Evolutionary conservation across 1,139 yeast species (phyloP), one percentile per base, ranked within the genome.

Genomic region (Geotrichum phurueaensis): DNA sequence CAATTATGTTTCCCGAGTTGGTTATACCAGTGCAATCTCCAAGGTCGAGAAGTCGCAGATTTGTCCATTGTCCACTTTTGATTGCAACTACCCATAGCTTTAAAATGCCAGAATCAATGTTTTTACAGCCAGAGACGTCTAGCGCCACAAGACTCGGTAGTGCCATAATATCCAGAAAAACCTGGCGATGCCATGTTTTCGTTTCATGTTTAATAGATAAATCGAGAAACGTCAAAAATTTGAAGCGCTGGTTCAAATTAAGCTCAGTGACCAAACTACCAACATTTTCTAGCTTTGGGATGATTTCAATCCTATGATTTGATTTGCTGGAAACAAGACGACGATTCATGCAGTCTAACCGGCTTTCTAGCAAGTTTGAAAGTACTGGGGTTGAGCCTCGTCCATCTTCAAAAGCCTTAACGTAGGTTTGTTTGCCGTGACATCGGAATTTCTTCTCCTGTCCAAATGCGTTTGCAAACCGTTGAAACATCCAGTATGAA

Each of bases 71-170:
- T 9, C 67, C 67, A 25, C 61, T 59, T 23, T 57, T 60, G 55
- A 67, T 60, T 7, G 70, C 69, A n/a, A 66, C 60, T n/a, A 59
- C 54, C 70, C 70, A 68, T 31, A 63, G 56, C 45, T 65, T 58
- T 23, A 67, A 53, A 22, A 65, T 39, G 54, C 54, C 61, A 54
- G 57, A 51, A 62, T 59, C 58, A 33, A 61, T 36, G 18, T 33
- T 59, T 10, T 61, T 61, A 27, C 59, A 50, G 3, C 62, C 63
- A 13, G 68, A 64, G 22, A 68, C 67, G 53, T 68, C 71, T 47
- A 68, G 61, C 12, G 66, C 71, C 13, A 59, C 64, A 6, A 68
- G 61, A 23, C 60, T 60, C 12, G 59, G 60, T 33, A 68, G 54
- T 13, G 59, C 58, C 63, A 65, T 59, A 3, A 65, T 20, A 47